phyloP scores from a whole-genome alignment of 139 green algal species.

The Micractinium conductrix region DNA sequence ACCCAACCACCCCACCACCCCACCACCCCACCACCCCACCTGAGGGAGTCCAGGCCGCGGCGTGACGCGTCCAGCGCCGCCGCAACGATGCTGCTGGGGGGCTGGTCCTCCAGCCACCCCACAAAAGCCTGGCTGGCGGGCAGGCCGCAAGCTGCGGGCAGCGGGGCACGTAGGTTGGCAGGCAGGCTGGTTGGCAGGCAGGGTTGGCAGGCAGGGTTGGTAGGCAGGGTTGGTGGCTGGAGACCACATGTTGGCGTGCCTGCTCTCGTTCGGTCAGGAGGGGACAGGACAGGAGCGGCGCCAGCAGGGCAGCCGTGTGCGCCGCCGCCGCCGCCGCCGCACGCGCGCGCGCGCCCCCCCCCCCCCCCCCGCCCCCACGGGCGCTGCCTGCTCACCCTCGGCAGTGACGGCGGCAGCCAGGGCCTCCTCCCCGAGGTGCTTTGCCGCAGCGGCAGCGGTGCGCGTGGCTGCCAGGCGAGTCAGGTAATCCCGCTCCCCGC shows the following conservation, averaged over 20 bases:
- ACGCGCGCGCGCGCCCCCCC: too few relatives aligned
- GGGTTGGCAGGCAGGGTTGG: too few relatives aligned
- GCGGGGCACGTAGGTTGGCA: neutral
- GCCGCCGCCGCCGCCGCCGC: too few relatives aligned
- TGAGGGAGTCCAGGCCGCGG: neutral
- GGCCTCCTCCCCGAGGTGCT: neutral
- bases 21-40: neutral
- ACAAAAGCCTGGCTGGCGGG: conserved; percentile 22
- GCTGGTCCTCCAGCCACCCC: conserved; percentile 24
- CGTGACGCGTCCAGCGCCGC: neutral
- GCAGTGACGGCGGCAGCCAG: neutral
- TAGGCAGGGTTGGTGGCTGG: too few relatives aligned
- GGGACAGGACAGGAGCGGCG: too few relatives aligned
- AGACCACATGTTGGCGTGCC: too few relatives aligned
- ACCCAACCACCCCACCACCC: too few relatives aligned
- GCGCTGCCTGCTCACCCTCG: neutral
- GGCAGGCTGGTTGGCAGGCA: neutral
- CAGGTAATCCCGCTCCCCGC: conserved; percentile 3
- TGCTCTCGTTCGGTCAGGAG: too few relatives aligned
- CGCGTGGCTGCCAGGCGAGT: neutral
- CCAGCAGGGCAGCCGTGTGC: too few relatives aligned
- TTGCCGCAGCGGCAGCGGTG: neutral
- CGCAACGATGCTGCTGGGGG: conserved; percentile 23
- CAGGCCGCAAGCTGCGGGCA: conserved; percentile 1
- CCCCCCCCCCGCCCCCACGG: neutral